Percentiles rank a stretch among this genome's conserved stretches.
phyloP scores from a whole-genome alignment of 306 rosid genomes.

The Cicer judaicum region DNA sequence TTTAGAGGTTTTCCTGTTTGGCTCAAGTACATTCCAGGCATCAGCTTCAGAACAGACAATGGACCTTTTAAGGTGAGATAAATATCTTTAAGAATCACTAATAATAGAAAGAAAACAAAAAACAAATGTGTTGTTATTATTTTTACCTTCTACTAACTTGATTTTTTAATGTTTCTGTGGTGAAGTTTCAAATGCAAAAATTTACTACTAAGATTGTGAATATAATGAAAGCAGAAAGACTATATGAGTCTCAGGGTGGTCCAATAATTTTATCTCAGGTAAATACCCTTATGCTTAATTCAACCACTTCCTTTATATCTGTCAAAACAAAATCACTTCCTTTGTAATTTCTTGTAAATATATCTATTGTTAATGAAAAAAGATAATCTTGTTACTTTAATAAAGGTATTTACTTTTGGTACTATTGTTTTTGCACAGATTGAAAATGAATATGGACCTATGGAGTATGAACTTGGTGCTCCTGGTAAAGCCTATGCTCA shows the following conservation, averaged over 20 bases:
- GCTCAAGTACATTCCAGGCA: conserved; percentile 96
- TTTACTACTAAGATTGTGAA: conserved; percentile 84
- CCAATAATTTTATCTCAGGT: conserved; percentile 98
- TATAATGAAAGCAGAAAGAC: conserved; percentile 96
- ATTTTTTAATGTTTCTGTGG: conserved; percentile 35
- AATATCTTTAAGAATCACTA: conserved; percentile 7
- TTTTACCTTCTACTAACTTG: conserved; percentile 29
- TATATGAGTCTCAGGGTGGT: conserved; percentile 87
- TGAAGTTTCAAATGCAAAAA: conserved; percentile 83
- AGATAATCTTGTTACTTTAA: neutral
- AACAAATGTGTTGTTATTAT: neutral
- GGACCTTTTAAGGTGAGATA: conserved; percentile 85
- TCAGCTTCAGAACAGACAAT: conserved; percentile 89
- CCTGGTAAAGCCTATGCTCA: conserved; percentile 79
- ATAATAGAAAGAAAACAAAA: neutral
- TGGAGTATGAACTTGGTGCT: conserved; percentile 87
- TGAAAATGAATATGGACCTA: conserved; percentile 97
- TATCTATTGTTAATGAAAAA: neutral
- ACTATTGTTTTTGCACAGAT: conserved; percentile 57
- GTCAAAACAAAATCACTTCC: neutral
- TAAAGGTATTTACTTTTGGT: conserved; percentile 39
- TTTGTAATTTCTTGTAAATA: neutral
- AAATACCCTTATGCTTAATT: conserved; percentile 37
- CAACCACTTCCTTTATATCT: neutral
- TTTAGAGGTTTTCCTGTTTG: conserved; percentile 96